Percentiles rank a stretch among this genome's conserved stretches.
Conservation (phyloP, 305 asterid genomes). For the Fraxinus ornus region DNA sequence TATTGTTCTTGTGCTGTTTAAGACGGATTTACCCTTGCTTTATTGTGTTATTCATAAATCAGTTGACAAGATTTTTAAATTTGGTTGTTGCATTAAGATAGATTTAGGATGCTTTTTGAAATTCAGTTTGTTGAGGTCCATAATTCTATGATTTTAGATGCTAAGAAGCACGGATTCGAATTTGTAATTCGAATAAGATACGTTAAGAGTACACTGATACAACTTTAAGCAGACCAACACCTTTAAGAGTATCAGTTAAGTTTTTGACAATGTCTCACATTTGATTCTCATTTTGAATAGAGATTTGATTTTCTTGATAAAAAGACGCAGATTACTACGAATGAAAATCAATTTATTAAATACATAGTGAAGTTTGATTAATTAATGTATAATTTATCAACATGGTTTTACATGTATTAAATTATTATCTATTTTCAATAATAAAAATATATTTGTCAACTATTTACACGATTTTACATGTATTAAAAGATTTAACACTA, state of each 20-base stretch:
- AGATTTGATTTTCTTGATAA: neutral
- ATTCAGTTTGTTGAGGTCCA: slow-evolving; percentile 3
- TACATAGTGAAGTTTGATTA: neutral
- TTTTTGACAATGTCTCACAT: neutral
- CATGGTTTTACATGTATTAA: neutral
- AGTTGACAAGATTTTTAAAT: neutral
- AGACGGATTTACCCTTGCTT: neutral
- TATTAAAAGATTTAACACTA: no score
- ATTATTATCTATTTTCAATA: neutral
- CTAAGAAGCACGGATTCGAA: neutral
- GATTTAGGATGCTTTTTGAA: neutral
- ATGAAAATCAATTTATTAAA: no score
- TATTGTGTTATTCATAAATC: neutral
- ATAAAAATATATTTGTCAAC: neutral
- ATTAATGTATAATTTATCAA: no score
- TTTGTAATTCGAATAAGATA: no score
- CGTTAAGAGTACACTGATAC: neutral
- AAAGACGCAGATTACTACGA: neutral
- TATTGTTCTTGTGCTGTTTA: neutral
- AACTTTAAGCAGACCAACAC: neutral
- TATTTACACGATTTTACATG: neutral
- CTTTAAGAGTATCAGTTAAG: neutral
- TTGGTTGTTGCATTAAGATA: neutral
- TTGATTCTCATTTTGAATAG: no score
- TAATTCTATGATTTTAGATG: neutral